Base-by-base conservation (phyloP, 2,329 filamentous ascomycete species). In the Pseudogymnoascus sp. region DNA sequence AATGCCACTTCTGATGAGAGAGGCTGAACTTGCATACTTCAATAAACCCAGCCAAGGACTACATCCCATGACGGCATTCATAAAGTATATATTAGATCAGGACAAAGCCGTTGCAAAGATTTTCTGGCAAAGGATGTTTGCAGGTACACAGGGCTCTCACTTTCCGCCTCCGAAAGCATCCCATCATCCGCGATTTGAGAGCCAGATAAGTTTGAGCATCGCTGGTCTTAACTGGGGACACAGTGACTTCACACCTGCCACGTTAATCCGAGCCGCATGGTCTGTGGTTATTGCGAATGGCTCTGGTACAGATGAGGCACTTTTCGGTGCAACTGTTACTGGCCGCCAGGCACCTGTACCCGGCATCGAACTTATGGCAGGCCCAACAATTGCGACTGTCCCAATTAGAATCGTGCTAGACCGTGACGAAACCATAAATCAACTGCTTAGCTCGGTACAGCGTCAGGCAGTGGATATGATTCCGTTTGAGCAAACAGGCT, bases 401-500 rank as follows among this genome's bases (percentile, higher is more conserved):
- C 75, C 75, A 6, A 66, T 76, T 8, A 70, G 73, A 19, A 59
- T 65, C n/a, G 18, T 30, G 28, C 33, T 65, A n/a, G 39, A 61
- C 34, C 55, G 18, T 9, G 55, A 37, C 9, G 26, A 18, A n/a
- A 30, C 57, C 18, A 34, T 62, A 30, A 19, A 18, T 3, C 30
- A 45, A 18, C 28, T 59, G 5, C 39, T 61, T 15, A 9, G 12
- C 12, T 21, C 15, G 3, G 38, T 61, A n/a, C 60, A 61, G 39
- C 21, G 55, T 15, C 70, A 74, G 45, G 75, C 74, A 1, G 72
- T 77, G 0, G 69, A 75, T 6, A 76, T 79, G 63, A 79, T 82
- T 18, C 77, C 77, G 1, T 75, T 80, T 65, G 75, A 82, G 62
- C 79, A 83, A 62, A 68, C 75, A 13, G 66, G 66, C 3, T 23